phyloP scores from a whole-genome alignment of 2,329 filamentous ascomycete genomes.

The Alternaria sp. region DNA sequence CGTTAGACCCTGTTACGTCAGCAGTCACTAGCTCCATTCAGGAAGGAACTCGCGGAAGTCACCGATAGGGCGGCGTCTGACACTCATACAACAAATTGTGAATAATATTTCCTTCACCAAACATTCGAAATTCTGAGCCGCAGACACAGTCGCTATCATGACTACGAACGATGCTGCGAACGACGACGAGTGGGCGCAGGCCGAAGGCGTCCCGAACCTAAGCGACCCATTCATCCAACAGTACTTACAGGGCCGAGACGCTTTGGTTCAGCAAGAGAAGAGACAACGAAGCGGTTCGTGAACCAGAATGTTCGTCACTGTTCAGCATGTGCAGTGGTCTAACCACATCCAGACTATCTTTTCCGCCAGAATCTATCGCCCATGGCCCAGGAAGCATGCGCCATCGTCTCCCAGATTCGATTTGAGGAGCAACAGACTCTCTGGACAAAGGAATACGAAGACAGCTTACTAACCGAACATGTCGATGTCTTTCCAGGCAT shows the following conservation, averaged over 20 bases:
- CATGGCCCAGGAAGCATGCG: constrained; percentile 76
- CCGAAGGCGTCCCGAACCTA: constrained; percentile 50
- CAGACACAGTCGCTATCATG: constrained; percentile 22
- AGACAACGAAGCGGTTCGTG: constrained; percentile 77
- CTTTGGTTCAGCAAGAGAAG: constrained; percentile 80
- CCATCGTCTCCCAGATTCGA: constrained; percentile 80
- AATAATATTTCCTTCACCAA: neutral
- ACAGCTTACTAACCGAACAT: constrained; percentile 68
- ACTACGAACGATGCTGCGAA: constrained; percentile 24
- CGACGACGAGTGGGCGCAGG: constrained; percentile 49
- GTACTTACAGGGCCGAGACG: constrained; percentile 77
- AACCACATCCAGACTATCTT: constrained; percentile 62
- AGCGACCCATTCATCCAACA: constrained; percentile 81
- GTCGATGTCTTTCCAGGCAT: constrained; percentile 81
- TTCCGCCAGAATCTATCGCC: constrained; percentile 80
- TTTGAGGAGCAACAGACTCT: constrained; percentile 75
- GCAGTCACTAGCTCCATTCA: constrained; percentile 22
- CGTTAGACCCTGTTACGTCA: constrained; percentile 22
- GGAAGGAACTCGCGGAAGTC: constrained; percentile 29
- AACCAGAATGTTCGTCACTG: neutral
- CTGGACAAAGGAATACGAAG: constrained; percentile 78
- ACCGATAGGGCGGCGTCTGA: constrained; percentile 16
- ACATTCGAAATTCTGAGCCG: neutral
- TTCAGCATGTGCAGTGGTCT: constrained; percentile 21
- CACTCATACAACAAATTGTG: neutral